Base-by-base conservation (phyloP, 225 moss, liverwort and hornwort species). In the Polytrichum commune region DNA sequence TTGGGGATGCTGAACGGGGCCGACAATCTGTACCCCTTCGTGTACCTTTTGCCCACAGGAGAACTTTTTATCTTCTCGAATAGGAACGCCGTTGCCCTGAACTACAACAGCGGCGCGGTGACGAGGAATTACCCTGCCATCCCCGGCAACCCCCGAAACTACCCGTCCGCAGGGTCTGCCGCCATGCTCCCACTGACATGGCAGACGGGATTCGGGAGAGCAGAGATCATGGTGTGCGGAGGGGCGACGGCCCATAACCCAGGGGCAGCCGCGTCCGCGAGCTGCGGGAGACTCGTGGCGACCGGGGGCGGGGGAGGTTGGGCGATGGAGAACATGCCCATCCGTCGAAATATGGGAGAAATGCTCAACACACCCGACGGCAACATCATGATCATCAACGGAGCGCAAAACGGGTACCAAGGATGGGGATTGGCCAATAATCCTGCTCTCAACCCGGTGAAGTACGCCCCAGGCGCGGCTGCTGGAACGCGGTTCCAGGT, bases 251-350 rank as follows among this genome's bases (percentile, higher is more conserved):
- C 72, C 5, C 84, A 82, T 4, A 89, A 89, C 0, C 56, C 82
- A 0, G 10, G 10, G 18, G 85, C 87, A 1, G 76, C 85, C 1
- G 89, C 91, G 0, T 84, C 89, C 2, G 55, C 63, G 33, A 88
- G 81, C 25, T 95, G 93, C 66, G 95, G 95, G 10, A 78, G 88
- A 19, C 77, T 95, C 3, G 84, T 68, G 10, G 83, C 86, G 23
- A 84, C 83, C 0, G 83, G 72, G 19, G 82, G 53, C 0, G 75
- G 63, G 0, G 76, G 89, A 0, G 26, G 0, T 3, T 95, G 95
- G 95, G 79, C 77, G 6, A 92, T 92, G 93, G 91, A 91, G 38
- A 75, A 75, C 62, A 93, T 93, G 93, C 95, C 95, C 1, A 6
- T 85, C 0, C 60, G 24, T 0, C 73, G 95, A 0, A 19, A 22